Evolutionary conservation across 139 green algal genomes (phyloP), one percentile per base, ranked within the genome.

Genomic region (Micractinium sp.): DNA sequence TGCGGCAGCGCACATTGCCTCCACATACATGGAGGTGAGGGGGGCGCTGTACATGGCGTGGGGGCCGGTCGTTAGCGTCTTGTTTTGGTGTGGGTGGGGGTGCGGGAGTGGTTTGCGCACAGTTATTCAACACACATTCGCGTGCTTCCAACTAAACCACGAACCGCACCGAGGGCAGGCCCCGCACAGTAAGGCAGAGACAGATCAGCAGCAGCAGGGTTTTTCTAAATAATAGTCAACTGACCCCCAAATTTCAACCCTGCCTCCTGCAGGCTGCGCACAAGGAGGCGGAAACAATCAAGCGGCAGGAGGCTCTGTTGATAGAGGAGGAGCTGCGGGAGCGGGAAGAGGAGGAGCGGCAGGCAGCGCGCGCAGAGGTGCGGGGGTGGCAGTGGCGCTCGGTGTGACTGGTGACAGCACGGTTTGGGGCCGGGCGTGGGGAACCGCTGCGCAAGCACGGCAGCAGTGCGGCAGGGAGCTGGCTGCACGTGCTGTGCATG

Each of bases 221-320:
- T n/a, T n/a, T n/a, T n/a, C n/a, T n/a, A n/a, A n/a, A n/a, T n/a
- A n/a, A n/a, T n/a, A n/a, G n/a, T n/a, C 15, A n/a, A 22, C 29
- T 56, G 7, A 56, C 47, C 47, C n/a, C 47, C 47, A 56, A 5
- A 35, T 22, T n/a, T n/a, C 33, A 19, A 19, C 36, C 35, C 25
- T 15, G 5, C 27, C 19, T 18, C n/a, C 39, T 92, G 81, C 94
- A 98, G 96, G 92, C 94, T 29, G 95, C 95, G 7, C 98, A 96
- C 89, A 91, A 93, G 3, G 96, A 99, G 90, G 93, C 94, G 23
- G 96, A 98, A 91, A 95, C 95, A 22, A 94, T 99, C 35, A 96
- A 96, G 92, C 93, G 95, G 74, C 85, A 90, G 77, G 96, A 98
- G 85, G 96, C 94, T 71, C 92, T 99, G 60, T 97, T 99, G n/a